phyloP scores from a whole-genome alignment of 2,329 filamentous ascomycete species.

The Phaeophleospora eucalypticola region DNA sequence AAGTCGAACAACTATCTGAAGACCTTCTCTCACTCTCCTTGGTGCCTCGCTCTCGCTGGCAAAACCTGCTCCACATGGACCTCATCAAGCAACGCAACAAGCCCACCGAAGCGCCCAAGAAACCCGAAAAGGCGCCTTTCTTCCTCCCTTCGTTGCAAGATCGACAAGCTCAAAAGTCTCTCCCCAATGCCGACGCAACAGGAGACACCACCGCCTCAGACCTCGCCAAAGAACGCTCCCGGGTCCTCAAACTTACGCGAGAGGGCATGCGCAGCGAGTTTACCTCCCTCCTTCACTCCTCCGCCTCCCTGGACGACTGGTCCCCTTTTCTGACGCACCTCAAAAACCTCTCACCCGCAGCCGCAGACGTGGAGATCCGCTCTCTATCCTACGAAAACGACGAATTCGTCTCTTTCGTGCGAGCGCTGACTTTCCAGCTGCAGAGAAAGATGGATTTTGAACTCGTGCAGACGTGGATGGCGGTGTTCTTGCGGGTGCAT shows the following conservation, averaged over 20 bases:
- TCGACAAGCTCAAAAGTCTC: slow-evolving; percentile 12
- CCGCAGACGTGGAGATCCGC: slow-evolving; percentile 85
- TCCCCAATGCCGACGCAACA: slow-evolving; percentile 14
- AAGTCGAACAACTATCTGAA: slow-evolving; percentile 54
- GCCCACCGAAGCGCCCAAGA: slow-evolving; percentile 84
- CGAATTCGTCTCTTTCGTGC: slow-evolving; percentile 75
- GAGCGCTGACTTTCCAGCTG: slow-evolving; percentile 70
- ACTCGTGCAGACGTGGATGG: slow-evolving; percentile 95
- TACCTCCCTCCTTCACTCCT: slow-evolving; percentile 45
- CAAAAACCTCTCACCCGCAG: slow-evolving; percentile 74
- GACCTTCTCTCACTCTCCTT: slow-evolving; percentile 85
- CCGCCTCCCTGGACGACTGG: slow-evolving; percentile 55
- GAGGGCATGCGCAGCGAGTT: slow-evolving; percentile 32
- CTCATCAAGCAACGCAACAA: slow-evolving; percentile 89
- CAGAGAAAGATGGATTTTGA: slow-evolving; percentile 77
- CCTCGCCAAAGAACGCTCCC: slow-evolving; percentile 30
- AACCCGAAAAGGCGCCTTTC: slow-evolving; percentile 91
- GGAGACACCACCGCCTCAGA: slow-evolving; percentile 25
- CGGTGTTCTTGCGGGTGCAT: slow-evolving; percentile 82
- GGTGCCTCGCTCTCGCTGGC: slow-evolving; percentile 87
- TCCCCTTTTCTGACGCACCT: slow-evolving; percentile 70
- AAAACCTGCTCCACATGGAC: slow-evolving; percentile 88
- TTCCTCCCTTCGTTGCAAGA: slow-evolving; percentile 70
- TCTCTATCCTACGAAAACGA: slow-evolving; percentile 56
- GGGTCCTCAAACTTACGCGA: slow-evolving; percentile 28